These are phyloP conservation scores for Cyclotella cryptica DNA, from an alignment of 108 stramenopile species.

Conservation along the genomic window DNA sequence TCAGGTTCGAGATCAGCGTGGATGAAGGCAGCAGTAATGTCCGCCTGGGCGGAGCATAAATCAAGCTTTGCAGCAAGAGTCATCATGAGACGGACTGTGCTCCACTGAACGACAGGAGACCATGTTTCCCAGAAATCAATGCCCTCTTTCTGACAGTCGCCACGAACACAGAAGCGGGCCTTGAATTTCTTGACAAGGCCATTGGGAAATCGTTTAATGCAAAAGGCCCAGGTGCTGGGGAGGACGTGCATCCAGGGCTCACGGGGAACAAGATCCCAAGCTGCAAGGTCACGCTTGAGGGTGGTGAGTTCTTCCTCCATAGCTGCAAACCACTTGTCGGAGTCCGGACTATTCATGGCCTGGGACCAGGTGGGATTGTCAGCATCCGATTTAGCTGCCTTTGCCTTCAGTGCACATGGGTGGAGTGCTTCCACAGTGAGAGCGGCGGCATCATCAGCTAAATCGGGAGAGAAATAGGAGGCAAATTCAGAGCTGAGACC, in stretches of 20 bases:
- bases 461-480: too few relatives aligned
- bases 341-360: constrained; percentile 39
- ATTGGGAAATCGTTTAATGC: constrained; percentile 58
- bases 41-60: constrained; percentile 7
- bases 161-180: constrained; percentile 56
- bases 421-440: neutral
- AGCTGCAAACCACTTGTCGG: constrained; percentile 2
- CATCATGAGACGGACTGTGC: constrained; percentile 38
- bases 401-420: neutral
- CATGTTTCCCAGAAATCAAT: constrained; percentile 41
- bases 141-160: constrained; percentile 40
- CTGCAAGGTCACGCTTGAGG: constrained; percentile 11
- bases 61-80: constrained; percentile 18
- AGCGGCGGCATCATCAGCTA: too few relatives aligned
- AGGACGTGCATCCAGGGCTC: constrained; percentile 25
- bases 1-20: constrained; percentile 47
- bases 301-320: constrained; percentile 31
- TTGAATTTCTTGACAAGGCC: constrained; percentile 56
- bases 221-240: constrained; percentile 56
- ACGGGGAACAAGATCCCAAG: constrained; percentile 32
- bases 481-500: too few relatives aligned
- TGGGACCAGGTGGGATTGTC: neutral
- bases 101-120: constrained; percentile 56
- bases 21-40: constrained; percentile 60
- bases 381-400: neutral